phyloP scores from a whole-genome alignment of 2,329 filamentous ascomycete genomes.

The Colletotrichum orbiculare region DNA sequence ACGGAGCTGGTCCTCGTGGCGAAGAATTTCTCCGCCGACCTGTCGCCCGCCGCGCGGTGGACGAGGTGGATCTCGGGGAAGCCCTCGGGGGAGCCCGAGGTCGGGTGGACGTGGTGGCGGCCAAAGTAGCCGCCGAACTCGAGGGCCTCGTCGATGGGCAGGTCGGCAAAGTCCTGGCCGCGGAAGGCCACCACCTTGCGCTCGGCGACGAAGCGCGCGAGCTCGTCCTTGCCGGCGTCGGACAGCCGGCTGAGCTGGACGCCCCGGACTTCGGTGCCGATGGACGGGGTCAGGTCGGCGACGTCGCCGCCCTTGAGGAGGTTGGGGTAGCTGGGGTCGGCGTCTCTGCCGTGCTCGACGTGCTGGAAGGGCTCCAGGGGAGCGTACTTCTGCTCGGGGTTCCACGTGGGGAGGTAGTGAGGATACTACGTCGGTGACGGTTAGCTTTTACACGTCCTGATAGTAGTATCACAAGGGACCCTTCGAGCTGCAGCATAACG shows the following conservation, averaged over 20 bases:
- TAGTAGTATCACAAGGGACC: not conserved
- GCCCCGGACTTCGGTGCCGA: slow-evolving; percentile 72
- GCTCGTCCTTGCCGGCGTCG: slow-evolving; percentile 71
- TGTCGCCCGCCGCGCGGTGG: slow-evolving; percentile 67
- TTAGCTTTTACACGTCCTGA: not conserved
- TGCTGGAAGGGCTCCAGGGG: slow-evolving; percentile 72
- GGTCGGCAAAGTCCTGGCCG: slow-evolving; percentile 71
- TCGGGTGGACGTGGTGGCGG: slow-evolving; percentile 77
- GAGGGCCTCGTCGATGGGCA: slow-evolving; percentile 71
- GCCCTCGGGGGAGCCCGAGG: slow-evolving; percentile 74
- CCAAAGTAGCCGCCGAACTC: slow-evolving; percentile 77
- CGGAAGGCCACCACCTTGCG: slow-evolving; percentile 76
- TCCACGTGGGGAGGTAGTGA: slow-evolving; percentile 70
- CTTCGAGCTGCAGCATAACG: not conserved
- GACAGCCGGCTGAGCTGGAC: slow-evolving; percentile 73
- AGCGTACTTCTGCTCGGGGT: slow-evolving; percentile 65
- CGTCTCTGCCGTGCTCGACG: slow-evolving; percentile 73
- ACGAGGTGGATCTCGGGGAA: slow-evolving; percentile 76
- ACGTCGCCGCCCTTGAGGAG: slow-evolving; percentile 60
- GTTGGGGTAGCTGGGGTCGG: slow-evolving; percentile 70
- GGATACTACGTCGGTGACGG: slow-evolving; percentile 35
- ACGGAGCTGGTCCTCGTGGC: slow-evolving; percentile 78
- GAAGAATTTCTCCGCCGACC: slow-evolving; percentile 69
- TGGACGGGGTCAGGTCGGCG: slow-evolving; percentile 70
- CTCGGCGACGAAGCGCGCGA: slow-evolving; percentile 73